Evolutionary conservation across 208 protist species (phyloP).

Genomic region (Leishmania martiniquensis): DNA sequence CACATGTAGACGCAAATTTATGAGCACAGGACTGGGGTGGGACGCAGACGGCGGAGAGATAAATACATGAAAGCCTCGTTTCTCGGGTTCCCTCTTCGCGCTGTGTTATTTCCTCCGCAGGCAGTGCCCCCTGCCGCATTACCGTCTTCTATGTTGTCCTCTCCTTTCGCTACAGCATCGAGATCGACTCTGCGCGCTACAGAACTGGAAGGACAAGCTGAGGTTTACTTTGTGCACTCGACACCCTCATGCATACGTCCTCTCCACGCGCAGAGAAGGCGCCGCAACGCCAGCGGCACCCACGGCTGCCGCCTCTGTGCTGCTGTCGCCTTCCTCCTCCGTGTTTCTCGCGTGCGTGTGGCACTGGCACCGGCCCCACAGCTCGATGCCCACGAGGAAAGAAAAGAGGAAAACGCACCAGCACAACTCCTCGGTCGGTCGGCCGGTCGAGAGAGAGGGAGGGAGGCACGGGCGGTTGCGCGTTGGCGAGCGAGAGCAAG

Average conservation of each 20-base stretch:
- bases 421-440: too few relatives aligned
- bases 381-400: neutral
- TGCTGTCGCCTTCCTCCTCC: too few relatives aligned
- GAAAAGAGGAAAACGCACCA: neutral
- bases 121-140: neutral
- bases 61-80: conserved; percentile 7
- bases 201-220: neutral
- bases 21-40: neutral
- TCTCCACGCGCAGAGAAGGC: neutral
- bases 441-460: neutral
- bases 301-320: neutral
- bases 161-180: neutral
- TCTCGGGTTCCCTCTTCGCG: neutral
- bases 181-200: neutral
- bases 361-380: neutral
- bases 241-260: neutral
- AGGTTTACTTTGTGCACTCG: neutral
- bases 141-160: neutral
- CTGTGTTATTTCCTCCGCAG: neutral
- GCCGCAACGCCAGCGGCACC: neutral
- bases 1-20: neutral
- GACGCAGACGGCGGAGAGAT: neutral
- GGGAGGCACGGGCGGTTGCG: neutral
- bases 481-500: neutral
- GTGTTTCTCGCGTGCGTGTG: neutral